A percentile compares a stretch with the other conserved stretches of the same genome.
Conservation (phyloP, 2,329 filamentous ascomycete species). For the Talaromyces sp. region DNA sequence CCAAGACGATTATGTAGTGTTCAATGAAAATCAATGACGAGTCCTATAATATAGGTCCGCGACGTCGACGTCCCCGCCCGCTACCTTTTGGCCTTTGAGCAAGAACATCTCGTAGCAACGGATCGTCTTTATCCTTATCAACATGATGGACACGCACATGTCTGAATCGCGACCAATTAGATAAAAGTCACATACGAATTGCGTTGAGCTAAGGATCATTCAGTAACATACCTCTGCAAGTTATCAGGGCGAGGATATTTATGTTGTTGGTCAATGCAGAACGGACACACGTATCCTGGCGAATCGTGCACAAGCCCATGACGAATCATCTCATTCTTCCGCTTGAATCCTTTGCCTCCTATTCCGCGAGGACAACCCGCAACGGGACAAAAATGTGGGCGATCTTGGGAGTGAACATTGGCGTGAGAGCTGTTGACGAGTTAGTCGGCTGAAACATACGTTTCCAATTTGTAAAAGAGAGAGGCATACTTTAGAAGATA, state of each 20-base stretch:
- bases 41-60: slow-evolving; percentile 36
- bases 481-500: slow-evolving; percentile 60
- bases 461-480: neutral
- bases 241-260: slow-evolving; percentile 95
- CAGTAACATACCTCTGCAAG: slow-evolving; percentile 69
- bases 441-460: slow-evolving; percentile 15
- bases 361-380: slow-evolving; percentile 56
- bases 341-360: slow-evolving; percentile 65
- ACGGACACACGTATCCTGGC: slow-evolving; percentile 93
- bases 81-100: slow-evolving; percentile 81
- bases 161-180: slow-evolving; percentile 46
- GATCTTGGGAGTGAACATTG: slow-evolving; percentile 61
- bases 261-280: slow-evolving; percentile 89
- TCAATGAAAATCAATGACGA: no score
- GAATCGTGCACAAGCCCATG: slow-evolving; percentile 88
- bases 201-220: neutral
- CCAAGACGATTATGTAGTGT: neutral
- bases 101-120: slow-evolving; percentile 74
- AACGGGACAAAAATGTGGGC: slow-evolving; percentile 63
- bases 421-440: slow-evolving; percentile 42
- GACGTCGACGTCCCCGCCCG: slow-evolving; percentile 71
- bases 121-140: slow-evolving; percentile 86
- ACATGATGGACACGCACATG: slow-evolving; percentile 90
- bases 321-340: slow-evolving; percentile 69
- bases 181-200: slow-evolving; percentile 4